Evolutionary conservation across 805 yeast species (phyloP).

Genomic region (Kuraishia capsulata): DNA sequence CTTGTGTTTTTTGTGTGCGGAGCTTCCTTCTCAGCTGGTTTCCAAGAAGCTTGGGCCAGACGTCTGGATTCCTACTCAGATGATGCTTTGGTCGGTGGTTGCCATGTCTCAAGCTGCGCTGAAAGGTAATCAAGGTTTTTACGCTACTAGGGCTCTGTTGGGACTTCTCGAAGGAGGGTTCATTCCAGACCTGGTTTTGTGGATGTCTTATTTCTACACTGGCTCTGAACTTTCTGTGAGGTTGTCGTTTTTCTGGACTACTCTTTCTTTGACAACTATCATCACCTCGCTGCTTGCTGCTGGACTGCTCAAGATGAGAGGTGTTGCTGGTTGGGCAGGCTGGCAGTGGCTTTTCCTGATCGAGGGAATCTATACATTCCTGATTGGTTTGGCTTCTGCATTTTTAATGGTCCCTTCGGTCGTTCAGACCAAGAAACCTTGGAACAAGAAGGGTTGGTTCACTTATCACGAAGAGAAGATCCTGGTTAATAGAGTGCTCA

Average conservation of each 20-base stretch:
- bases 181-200: constrained; percentile 53
- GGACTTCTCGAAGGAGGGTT: constrained; percentile 65
- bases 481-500: constrained; percentile 27
- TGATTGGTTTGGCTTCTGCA: constrained; percentile 36
- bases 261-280: constrained; percentile 39
- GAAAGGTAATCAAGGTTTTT: constrained; percentile 30
- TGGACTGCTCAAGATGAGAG: constrained; percentile 31
- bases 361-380: constrained; percentile 17
- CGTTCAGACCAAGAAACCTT: constrained; percentile 41
- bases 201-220: constrained; percentile 62
- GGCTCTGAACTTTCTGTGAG: constrained; percentile 48
- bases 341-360: constrained; percentile 28
- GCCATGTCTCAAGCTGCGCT: constrained; percentile 43
- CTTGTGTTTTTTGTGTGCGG: constrained; percentile 44
- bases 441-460: constrained; percentile 39
- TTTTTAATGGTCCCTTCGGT: constrained; percentile 48
- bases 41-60: constrained; percentile 61
- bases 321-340: constrained; percentile 17
- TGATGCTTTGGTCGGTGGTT: constrained; percentile 47
- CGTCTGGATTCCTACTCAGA: constrained; percentile 50
- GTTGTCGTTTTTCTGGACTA: constrained; percentile 51
- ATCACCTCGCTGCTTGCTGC: constrained; percentile 36
- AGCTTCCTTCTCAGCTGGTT: constrained; percentile 57
- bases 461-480: constrained; percentile 28
- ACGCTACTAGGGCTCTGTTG: constrained; percentile 37